Percentiles rank a stretch among this genome's conserved stretches.
These are phyloP conservation scores for Rhizopus stolonifer DNA, from an alignment of 371 early-diverging fungal genomes.

Conservation along the genomic window DNA sequence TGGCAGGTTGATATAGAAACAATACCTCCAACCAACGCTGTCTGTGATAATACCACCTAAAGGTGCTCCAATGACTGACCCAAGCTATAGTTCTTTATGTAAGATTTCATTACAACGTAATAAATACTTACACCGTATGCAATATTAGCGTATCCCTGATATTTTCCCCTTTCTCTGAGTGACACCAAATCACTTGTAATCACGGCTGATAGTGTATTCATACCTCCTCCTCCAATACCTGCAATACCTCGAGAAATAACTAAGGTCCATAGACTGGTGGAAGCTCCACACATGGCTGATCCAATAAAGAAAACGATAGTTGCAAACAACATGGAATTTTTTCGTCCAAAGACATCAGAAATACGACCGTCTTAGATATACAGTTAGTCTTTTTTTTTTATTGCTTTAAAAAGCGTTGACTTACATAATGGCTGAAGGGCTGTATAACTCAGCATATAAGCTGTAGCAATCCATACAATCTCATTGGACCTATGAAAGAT, in stretches of 20 bases:
- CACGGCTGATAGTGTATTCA: conserved; percentile 43
- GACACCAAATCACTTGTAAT: conserved; percentile 48
- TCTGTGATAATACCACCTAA: conserved; percentile 52
- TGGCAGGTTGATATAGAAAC: conserved; percentile 75
- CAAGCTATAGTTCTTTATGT: conserved; percentile 58
- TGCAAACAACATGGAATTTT: conserved; percentile 55
- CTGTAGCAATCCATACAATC: conserved; percentile 69
- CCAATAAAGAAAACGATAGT: conserved; percentile 57
- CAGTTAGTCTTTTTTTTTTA: not conserved
- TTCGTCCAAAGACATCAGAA: conserved; percentile 74
- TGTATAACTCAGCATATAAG: conserved; percentile 78
- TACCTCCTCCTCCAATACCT: conserved; percentile 78
- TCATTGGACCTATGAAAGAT: conserved; percentile 32
- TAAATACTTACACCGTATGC: conserved; percentile 38
- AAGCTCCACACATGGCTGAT: conserved; percentile 58
- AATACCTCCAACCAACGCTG: conserved; percentile 59
- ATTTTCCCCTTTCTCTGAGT: conserved; percentile 49
- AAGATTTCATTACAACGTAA: not conserved
- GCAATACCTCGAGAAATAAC: conserved; percentile 75
- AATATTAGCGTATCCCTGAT: conserved; percentile 50
- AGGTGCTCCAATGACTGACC: conserved; percentile 71
- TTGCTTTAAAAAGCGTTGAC: not conserved
- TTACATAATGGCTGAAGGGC: conserved; percentile 77
- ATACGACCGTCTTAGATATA: conserved; percentile 47
- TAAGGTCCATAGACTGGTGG: conserved; percentile 60